phyloP scores from a whole-genome alignment of 345 rosid species.

The Populus ilicifolia region DNA sequence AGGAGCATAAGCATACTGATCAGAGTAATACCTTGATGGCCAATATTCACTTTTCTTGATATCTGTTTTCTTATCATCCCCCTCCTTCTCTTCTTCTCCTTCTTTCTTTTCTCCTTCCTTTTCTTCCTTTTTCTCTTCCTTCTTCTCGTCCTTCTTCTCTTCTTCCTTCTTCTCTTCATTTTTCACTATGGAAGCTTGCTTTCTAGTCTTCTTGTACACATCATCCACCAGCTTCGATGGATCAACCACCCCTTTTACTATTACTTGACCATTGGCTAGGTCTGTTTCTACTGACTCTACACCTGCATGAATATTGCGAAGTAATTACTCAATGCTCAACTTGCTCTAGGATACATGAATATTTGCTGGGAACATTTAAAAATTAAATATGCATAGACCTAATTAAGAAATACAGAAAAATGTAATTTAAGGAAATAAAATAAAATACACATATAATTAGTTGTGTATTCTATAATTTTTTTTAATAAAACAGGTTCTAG shows the following conservation, averaged over 20 bases:
- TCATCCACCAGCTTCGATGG: slow-evolving; percentile 42
- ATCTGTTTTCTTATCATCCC: slow-evolving; percentile 30
- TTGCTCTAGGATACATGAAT: no score
- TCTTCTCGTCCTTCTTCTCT: slow-evolving; percentile 19
- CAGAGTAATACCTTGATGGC: slow-evolving; percentile 37
- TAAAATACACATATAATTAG: no score
- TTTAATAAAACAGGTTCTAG: no score
- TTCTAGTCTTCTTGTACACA: slow-evolving; percentile 48
- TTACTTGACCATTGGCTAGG: slow-evolving; percentile 36
- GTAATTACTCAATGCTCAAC: neutral
- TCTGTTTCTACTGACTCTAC: slow-evolving; percentile 60
- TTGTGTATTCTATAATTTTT: no score
- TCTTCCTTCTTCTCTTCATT: slow-evolving; percentile 45
- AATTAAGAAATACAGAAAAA: no score
- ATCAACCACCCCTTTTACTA: slow-evolving; percentile 54
- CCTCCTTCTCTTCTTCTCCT: slow-evolving; percentile 23
- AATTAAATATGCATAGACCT: no score
- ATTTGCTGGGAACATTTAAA: no score
- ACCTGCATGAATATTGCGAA: slow-evolving; percentile 28
- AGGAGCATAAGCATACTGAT: slow-evolving; percentile 35
- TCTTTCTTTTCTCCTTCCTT: slow-evolving; percentile 19
- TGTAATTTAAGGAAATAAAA: no score
- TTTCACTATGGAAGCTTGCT: slow-evolving; percentile 53
- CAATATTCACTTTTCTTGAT: slow-evolving; percentile 45
- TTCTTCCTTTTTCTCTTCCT: slow-evolving; percentile 26